Evolutionary conservation across 169 alveolate species (phyloP).

Genomic region (Babesia gibsoni): DNA sequence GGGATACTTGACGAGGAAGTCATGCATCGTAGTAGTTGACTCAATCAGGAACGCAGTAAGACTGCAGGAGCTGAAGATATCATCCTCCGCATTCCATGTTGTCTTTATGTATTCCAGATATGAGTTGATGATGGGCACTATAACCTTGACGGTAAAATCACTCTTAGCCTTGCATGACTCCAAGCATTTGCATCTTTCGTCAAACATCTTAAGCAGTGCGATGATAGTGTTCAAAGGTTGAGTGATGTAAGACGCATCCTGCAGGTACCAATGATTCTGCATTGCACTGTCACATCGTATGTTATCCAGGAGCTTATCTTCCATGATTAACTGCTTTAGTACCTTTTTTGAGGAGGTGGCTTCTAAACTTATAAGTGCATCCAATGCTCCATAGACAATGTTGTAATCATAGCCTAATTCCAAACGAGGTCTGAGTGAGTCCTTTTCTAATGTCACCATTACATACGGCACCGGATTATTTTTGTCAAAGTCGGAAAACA

Average conservation of each 20-base stretch:
- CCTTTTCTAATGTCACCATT: not conserved
- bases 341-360: not conserved
- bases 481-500: constrained; percentile 58
- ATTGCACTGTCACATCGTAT: not conserved
- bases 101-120: constrained; percentile 36
- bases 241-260: constrained; percentile 35
- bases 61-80: constrained; percentile 43
- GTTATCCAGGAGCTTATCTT: constrained; percentile 25
- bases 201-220: constrained; percentile 47
- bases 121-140: constrained; percentile 37
- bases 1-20: constrained; percentile 37
- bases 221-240: constrained; percentile 40
- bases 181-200: constrained; percentile 47
- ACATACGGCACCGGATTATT: constrained; percentile 44
- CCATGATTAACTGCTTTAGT: constrained; percentile 11
- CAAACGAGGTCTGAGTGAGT: not conserved
- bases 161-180: constrained; percentile 19
- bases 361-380: constrained; percentile 45
- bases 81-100: constrained; percentile 59
- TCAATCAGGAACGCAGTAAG: constrained; percentile 46
- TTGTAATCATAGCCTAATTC: constrained; percentile 13
- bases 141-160: constrained; percentile 31
- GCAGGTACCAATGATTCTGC: constrained; percentile 36
- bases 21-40: constrained; percentile 29
- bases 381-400: constrained; percentile 43